phyloP scores from a whole-genome alignment of 2,329 filamentous ascomycete species.

The Hypoxylon sp. region DNA sequence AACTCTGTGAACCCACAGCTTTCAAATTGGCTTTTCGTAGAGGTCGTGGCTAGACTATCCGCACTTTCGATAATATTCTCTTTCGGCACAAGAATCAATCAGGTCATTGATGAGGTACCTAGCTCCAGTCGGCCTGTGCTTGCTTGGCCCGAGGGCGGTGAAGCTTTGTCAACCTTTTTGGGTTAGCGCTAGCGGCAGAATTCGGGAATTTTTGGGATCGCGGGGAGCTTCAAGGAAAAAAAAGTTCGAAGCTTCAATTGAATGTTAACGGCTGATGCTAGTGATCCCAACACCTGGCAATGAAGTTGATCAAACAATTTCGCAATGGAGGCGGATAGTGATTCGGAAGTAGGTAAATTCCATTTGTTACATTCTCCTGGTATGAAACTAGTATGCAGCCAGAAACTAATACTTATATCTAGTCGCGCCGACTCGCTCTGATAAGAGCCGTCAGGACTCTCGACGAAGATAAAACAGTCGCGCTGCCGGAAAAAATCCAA shows the following conservation, averaged over 20 bases:
- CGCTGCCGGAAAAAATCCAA: conserved; percentile 63
- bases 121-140: neutral
- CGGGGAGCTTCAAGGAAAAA: conserved; percentile 48
- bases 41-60: conserved; percentile 28
- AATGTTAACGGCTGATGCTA: conserved; percentile 12
- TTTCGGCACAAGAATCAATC: conserved; percentile 31
- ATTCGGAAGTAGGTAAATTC: conserved; percentile 28
- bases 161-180: conserved; percentile 24
- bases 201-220: conserved; percentile 39
- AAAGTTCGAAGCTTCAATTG: conserved; percentile 40
- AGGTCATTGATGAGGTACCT: conserved; percentile 30
- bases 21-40: conserved; percentile 21
- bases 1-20: conserved; percentile 38
- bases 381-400: conserved; percentile 10
- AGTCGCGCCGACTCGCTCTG: conserved; percentile 58
- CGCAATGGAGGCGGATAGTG: conserved; percentile 50
- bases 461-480: conserved; percentile 64
- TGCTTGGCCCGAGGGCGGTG: conserved; percentile 45
- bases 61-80: conserved; percentile 28
- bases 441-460: conserved; percentile 69
- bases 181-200: conserved; percentile 47
- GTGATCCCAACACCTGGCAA: conserved; percentile 36
- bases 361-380: neutral
- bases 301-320: conserved; percentile 41
- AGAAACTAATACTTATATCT: conserved; percentile 30